Evolutionary conservation across 352 stramenopile genomes (phyloP).

Genomic region (Albugo candida): DNA sequence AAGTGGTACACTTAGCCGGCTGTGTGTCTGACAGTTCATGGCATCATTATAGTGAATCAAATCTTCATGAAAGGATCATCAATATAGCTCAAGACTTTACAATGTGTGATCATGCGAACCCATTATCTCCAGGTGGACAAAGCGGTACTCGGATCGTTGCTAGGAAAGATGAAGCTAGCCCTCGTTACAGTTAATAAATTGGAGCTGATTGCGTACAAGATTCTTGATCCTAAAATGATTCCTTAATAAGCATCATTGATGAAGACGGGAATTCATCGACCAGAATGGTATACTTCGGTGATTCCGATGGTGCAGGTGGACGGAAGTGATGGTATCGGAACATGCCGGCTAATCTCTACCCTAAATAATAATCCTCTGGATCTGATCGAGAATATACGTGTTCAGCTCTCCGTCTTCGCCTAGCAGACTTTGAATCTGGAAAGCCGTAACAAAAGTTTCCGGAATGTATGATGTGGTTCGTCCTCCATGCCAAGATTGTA

Average conservation of each 20-base stretch:
- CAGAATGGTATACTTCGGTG: conserved; percentile 87
- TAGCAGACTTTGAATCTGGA: too few species aligned
- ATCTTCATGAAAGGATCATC: conserved; percentile 89
- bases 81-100: conserved; percentile 98
- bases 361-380: conserved; percentile 85
- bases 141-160: conserved; percentile 94
- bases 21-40: conserved; percentile 97
- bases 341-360: conserved; percentile 85
- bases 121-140: conserved; percentile 89
- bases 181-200: conserved; percentile 91
- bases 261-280: conserved; percentile 85
- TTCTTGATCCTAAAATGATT: conserved; percentile 84
- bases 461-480: too few species aligned
- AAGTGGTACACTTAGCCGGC: conserved; percentile 88
- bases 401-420: too few species aligned
- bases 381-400: conserved; percentile 61
- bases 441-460: too few species aligned
- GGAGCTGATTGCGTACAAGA: conserved; percentile 49
- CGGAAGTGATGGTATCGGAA: conserved; percentile 93
- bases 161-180: conserved; percentile 87
- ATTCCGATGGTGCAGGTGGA: conserved; percentile 96
- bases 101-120: conserved; percentile 95
- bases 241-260: conserved; percentile 78
- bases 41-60: conserved; percentile 96
- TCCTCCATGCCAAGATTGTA: too few species aligned